phyloP scores from a whole-genome alignment of 2,329 filamentous ascomycete genomes.

The Colletotrichum musae region DNA sequence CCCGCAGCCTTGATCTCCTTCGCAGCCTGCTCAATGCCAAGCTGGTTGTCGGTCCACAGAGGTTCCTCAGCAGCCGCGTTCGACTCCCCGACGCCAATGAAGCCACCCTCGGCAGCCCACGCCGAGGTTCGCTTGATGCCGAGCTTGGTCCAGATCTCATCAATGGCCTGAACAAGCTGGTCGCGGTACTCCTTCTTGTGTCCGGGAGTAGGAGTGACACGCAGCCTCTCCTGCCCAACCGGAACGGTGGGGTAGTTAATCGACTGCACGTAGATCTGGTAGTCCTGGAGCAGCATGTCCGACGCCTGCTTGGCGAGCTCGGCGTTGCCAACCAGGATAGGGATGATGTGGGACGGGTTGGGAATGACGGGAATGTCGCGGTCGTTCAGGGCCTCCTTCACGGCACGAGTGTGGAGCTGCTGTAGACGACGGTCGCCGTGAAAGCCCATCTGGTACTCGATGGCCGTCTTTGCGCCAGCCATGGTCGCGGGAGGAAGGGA shows the following conservation, averaged over 20 bases:
- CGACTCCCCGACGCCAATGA: constrained; percentile 91
- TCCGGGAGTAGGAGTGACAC: constrained; percentile 95
- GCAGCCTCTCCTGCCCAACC: constrained; percentile 95
- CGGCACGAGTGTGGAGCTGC: constrained; percentile 94
- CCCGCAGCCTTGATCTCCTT: constrained; percentile 70
- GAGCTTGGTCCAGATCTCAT: constrained; percentile 89
- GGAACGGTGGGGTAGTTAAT: constrained; percentile 99
- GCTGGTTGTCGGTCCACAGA: constrained; percentile 94
- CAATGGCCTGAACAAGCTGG: constrained; percentile 86
- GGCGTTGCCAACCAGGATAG: constrained; percentile 93
- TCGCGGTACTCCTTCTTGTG: constrained; percentile 89
- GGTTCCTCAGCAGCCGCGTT: constrained; percentile 73
- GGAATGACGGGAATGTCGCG: constrained; percentile 96
- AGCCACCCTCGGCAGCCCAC: constrained; percentile 92
- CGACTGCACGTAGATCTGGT: constrained; percentile 96
- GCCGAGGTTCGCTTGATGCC: constrained; percentile 93
- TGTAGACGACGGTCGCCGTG: constrained; percentile 91
- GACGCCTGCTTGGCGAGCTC: constrained; percentile 93
- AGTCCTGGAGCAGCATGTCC: constrained; percentile 89
- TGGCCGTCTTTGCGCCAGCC: constrained; percentile 92
- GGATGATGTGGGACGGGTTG: constrained; percentile 97
- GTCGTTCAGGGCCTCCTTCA: constrained; percentile 85
- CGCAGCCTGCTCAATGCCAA: constrained; percentile 79
- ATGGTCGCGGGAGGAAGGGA: constrained; percentile 96
- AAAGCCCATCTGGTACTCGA: constrained; percentile 92